These are phyloP conservation scores for Magnusiomyces sp. DNA, from an alignment of 1,139 yeast species.

Conservation along the genomic window DNA sequence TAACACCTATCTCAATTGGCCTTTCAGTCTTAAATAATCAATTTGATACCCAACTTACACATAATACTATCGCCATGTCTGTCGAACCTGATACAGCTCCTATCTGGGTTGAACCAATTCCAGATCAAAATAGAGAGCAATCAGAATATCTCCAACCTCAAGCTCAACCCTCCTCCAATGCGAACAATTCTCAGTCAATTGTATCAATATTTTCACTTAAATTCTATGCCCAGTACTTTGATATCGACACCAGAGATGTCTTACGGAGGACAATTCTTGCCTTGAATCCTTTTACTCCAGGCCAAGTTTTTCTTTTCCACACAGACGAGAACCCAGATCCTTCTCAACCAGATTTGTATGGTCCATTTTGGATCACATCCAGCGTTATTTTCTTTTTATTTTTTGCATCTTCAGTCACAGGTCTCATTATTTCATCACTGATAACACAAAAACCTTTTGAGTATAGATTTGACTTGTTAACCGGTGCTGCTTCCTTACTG, in stretches of 20 bases:
- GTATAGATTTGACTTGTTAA: slow-evolving; percentile 53
- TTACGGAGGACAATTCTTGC: slow-evolving; percentile 30
- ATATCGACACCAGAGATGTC: slow-evolving; percentile 56
- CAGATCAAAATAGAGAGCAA: neutral
- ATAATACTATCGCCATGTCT: neutral
- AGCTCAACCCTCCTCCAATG: neutral
- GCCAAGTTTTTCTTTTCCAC: slow-evolving; percentile 21
- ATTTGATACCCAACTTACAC: too few relatives aligned
- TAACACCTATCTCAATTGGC: too few relatives aligned
- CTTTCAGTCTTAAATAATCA: too few relatives aligned
- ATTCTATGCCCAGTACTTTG: slow-evolving; percentile 53
- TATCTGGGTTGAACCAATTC: neutral
- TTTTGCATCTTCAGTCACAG: slow-evolving; percentile 59
- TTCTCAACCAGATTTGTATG: slow-evolving; percentile 53
- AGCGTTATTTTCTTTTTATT: slow-evolving; percentile 66
- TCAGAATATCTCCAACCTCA: neutral
- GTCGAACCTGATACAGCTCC: slow-evolving; percentile 2
- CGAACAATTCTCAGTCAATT: neutral
- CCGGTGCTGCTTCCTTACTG: slow-evolving; percentile 56
- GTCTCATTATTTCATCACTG: slow-evolving; percentile 30
- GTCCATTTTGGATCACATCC: slow-evolving; percentile 79
- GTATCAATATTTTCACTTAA: slow-evolving; percentile 40
- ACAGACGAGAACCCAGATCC: slow-evolving; percentile 25
- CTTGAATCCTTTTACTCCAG: slow-evolving; percentile 29
- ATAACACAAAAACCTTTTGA: slow-evolving; percentile 34